Percentiles rank a stretch among this genome's conserved stretches.
These are phyloP conservation scores for Friedmanniomyces simplex DNA, from an alignment of 495 filamentous ascomycete species.

Conservation along the genomic window DNA sequence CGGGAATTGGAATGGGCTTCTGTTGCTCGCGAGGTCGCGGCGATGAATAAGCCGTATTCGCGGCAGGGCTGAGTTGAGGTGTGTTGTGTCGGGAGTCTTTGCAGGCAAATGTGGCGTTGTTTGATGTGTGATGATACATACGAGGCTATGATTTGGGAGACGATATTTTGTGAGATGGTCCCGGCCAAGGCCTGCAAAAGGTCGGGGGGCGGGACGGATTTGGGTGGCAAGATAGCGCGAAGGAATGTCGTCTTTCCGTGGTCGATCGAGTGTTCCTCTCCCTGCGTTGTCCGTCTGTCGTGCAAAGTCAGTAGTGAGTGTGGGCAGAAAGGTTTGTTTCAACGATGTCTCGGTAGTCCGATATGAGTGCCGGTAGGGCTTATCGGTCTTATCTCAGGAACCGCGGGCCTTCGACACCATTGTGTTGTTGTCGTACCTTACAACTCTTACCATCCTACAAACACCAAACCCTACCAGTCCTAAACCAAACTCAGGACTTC, in stretches of 20 bases:
- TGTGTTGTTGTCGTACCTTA: too few species aligned
- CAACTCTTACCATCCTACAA: too few species aligned
- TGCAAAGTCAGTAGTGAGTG: neutral
- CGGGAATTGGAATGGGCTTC: constrained; percentile 87
- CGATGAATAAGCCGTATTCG: constrained; percentile 89
- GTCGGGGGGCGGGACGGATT: neutral
- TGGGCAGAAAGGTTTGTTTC: neutral
- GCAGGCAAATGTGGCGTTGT: neutral
- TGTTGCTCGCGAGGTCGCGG: constrained; percentile 78
- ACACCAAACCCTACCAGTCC: too few species aligned
- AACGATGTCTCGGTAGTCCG: neutral
- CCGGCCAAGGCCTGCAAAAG: neutral
- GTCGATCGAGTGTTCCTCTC: neutral
- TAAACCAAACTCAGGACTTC: too few species aligned
- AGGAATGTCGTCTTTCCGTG: neutral
- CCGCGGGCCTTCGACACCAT: too few species aligned
- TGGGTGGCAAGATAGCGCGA: neutral
- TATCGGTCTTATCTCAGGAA: neutral
- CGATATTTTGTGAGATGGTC: neutral
- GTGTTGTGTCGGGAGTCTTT: neutral
- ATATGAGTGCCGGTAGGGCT: neutral
- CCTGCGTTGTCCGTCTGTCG: too few species aligned
- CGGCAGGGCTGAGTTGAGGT: constrained; percentile 18
- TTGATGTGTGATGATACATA: constrained; percentile 6
- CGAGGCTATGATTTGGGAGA: neutral